A percentile compares a stretch with the other conserved stretches of the same genome.
phyloP scores from a whole-genome alignment of 2,329 filamentous ascomycete species.

The Acrocalymma vagum region DNA sequence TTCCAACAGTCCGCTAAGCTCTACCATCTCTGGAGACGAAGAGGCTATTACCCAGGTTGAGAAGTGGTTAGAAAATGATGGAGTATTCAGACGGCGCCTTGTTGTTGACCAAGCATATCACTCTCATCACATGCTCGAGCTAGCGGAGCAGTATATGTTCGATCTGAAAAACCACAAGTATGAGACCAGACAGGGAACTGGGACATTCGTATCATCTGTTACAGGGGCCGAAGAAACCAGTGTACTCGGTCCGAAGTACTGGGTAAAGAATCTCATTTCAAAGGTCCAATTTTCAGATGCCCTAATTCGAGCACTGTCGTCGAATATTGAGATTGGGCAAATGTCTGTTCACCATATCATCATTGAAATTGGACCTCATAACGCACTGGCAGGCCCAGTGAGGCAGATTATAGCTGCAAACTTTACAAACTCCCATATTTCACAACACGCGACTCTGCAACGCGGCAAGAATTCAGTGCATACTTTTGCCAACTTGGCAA shows the following conservation, averaged over 20 bases:
- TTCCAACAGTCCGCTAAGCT: slow-evolving; percentile 51
- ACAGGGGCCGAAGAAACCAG: slow-evolving; percentile 9
- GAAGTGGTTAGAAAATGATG: slow-evolving; percentile 41
- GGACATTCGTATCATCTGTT: slow-evolving; percentile 14
- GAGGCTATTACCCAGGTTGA: slow-evolving; percentile 46
- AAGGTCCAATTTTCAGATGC: slow-evolving; percentile 21
- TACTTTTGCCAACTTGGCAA: not conserved
- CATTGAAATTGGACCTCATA: slow-evolving; percentile 30
- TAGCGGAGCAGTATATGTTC: slow-evolving; percentile 23
- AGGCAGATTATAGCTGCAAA: not conserved
- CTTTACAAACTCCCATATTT: not conserved
- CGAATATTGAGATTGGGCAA: too few species aligned
- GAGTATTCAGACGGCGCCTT: slow-evolving; percentile 49
- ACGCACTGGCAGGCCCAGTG: slow-evolving; percentile 19
- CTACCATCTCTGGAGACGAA: slow-evolving; percentile 56
- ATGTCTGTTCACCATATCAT: too few species aligned
- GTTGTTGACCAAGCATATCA: slow-evolving; percentile 56
- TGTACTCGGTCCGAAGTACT: slow-evolving; percentile 17
- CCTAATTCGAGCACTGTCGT: too few species aligned
- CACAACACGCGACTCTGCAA: not conserved
- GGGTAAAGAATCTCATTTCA: slow-evolving; percentile 21
- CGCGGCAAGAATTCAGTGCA: not conserved
- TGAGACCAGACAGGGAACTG: not conserved
- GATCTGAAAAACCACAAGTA: not conserved
- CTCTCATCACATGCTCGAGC: slow-evolving; percentile 52